Evolutionary conservation across 106 monocot species (phyloP), one percentile per base, ranked within the genome.

Genomic region (Allium cepa): DNA sequence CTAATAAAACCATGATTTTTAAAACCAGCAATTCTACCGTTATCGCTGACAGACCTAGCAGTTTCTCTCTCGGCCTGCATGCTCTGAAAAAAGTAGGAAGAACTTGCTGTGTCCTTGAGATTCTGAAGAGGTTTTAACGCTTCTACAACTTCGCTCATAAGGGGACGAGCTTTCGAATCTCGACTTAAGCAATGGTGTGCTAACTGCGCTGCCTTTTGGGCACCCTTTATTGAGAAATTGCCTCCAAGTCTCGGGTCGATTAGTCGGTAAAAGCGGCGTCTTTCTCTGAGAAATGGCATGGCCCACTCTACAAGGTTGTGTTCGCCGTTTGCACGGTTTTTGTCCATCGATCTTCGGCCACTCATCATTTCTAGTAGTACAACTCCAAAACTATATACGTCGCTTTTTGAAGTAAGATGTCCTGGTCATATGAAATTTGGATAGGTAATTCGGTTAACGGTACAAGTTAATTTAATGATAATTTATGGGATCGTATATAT

Each of bases 381-480:
- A 16, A 93, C 93, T 3, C 93, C 93, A 49, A 93, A 93, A 75
- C 93, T 88, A 73, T 93, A 93, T 10, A 93, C 93, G 49, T 93
- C 93, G 26, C 88, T 93, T 70, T 86, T 93, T 47, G 89, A 81
- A 8, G 86, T 89, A 62, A 93, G 77, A 76, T 93, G 93, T 12
- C 93, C 93, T 93, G 80, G 7, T 36, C 36, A 36, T 36, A 4
- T 5, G 5, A 36, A 36, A 36, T 3, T 36, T 2, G 5, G 5
- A 36, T 1, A 5, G 36, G 5, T 36, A 2, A 36, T 2, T 36
- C 36, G 0, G 36, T 36, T 36, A 36, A 5, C 36, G 4, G 5
- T 5, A 36, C 36, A 36, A 36, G 36, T 22, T 22, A 22, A 0
- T 22, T 22, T 22, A 22, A 22, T 22, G 22, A 22, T 22, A 22